phyloP scores from a whole-genome alignment of 257 asterid genomes.

The Ballota nigra region DNA sequence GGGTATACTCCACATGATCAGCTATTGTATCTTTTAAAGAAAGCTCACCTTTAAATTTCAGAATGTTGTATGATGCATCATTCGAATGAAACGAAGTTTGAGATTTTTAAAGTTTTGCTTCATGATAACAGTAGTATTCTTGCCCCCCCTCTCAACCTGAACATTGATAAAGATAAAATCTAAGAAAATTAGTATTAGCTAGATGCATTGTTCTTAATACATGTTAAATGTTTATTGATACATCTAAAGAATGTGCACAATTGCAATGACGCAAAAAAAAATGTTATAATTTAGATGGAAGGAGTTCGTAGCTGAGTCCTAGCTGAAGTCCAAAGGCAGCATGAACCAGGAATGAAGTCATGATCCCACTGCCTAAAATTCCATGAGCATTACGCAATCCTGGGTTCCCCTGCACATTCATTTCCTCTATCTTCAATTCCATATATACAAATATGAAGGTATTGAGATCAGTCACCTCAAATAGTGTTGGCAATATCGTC shows the following conservation, averaged over 20 bases:
- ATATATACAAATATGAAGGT: not conserved
- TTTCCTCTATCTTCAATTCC: not conserved
- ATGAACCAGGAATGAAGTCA: slow-evolving; percentile 87
- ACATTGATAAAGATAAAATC: too few species aligned
- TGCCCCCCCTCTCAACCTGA: too few species aligned
- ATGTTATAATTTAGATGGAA: not conserved
- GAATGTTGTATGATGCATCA: too few species aligned
- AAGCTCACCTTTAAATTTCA: too few species aligned
- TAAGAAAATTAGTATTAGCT: too few species aligned
- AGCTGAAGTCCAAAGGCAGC: slow-evolving; percentile 83
- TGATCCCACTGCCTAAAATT: slow-evolving; percentile 86
- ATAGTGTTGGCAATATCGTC: slow-evolving; percentile 36
- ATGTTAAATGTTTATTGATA: not conserved
- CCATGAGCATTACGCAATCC: slow-evolving; percentile 78
- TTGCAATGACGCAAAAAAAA: not conserved
- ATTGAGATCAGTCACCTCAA: slow-evolving; percentile 48
- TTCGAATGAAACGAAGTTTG: too few species aligned
- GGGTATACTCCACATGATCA: too few species aligned
- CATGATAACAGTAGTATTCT: too few species aligned
- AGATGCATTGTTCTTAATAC: too few species aligned
- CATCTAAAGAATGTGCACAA: not conserved
- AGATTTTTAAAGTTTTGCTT: too few species aligned
- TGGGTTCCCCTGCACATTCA: slow-evolving; percentile 58
- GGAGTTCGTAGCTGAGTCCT: slow-evolving; percentile 60
- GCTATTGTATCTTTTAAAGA: too few species aligned